Base-by-base conservation (phyloP, 305 asterid genomes). In the Rubia peregrina region DNA sequence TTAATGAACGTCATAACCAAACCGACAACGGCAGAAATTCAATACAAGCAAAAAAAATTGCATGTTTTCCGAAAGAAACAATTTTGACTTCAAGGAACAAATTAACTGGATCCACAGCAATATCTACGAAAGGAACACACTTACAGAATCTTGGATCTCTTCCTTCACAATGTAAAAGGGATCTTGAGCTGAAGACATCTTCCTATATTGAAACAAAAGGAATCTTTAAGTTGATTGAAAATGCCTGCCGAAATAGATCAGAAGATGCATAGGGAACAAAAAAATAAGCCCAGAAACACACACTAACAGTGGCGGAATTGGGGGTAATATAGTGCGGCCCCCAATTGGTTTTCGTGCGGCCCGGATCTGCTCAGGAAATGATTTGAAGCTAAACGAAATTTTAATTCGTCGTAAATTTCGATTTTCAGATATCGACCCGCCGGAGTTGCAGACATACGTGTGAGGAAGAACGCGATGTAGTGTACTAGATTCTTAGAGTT, bases 121-220 rank as follows among this genome's bases (percentile, higher is more conserved):
- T 36, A 36, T 76, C 73, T 68, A 68, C 36, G 60, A 64, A 70
- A 65, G 49, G 64, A 14, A 17, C 36, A 72, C 61, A 71, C 91
- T 87, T 82, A 92, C 98, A 71, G 97, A 90, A 76, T 92, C 96
- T 74, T 92, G 97, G 84, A 89, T 88, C 86, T 92, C 98, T 82
- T 90, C 98, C 81, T 88, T 92, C 56, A 92, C 96, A 74, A 92
- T 90, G 83, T 87, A 90, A 76, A 93, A 91, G 7, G 98, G 96
- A 80, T 91, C 98, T 77, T 91, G 95, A 71, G 96, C 96, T 71
- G 90, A 86, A 55, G 73, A 69, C 73, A 69, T 69, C 24, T 21
- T 56, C 30, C 42, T 49, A 5, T 40, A 12, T 55, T 21, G 66
- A 11, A 13, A 36, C 65, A 9, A 53, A 69, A 69, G 40, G 9